Percentiles rank a stretch among this genome's conserved stretches.
These are phyloP conservation scores for Calophaca sinica DNA, from an alignment of 306 rosid species.

Conservation along the genomic window DNA sequence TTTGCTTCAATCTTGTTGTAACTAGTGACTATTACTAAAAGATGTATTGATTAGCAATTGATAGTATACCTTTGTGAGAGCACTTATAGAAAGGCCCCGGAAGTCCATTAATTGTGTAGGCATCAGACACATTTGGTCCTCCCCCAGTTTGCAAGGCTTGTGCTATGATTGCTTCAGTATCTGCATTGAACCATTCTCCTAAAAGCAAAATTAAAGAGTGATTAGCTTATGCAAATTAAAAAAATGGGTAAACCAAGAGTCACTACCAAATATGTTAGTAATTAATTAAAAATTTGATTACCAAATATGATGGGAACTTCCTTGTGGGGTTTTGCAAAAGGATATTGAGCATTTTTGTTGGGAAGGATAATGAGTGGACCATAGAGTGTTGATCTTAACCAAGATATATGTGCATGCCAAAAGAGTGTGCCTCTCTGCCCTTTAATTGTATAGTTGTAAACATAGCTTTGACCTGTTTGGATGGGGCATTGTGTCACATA, in stretches of 20 bases:
- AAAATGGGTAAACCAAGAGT: not conserved
- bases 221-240: not conserved
- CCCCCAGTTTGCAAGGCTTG: slow-evolving; percentile 69
- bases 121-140: slow-evolving; percentile 80
- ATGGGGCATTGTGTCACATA: slow-evolving; percentile 59
- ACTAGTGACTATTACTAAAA: not conserved
- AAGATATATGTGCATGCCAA: slow-evolving; percentile 52
- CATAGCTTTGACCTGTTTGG: slow-evolving; percentile 63
- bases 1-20: not conserved
- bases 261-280: too few relatives aligned
- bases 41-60: not conserved
- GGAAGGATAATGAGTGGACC: slow-evolving; percentile 67
- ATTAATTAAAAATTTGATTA: too few relatives aligned
- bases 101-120: slow-evolving; percentile 70
- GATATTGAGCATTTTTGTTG: slow-evolving; percentile 53
- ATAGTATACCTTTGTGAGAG: slow-evolving; percentile 66
- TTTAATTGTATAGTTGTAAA: slow-evolving; percentile 63
- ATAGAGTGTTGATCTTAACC: slow-evolving; percentile 66
- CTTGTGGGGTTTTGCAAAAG: slow-evolving; percentile 47
- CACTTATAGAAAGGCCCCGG: slow-evolving; percentile 70
- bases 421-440: slow-evolving; percentile 67
- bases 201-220: not conserved
- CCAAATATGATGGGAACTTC: slow-evolving; percentile 54
- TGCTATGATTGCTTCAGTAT: slow-evolving; percentile 62
- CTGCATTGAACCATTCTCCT: slow-evolving; percentile 78